Evolutionary conservation across 129 eudicot species (phyloP).

Genomic region (Lactuca sativa): DNA sequence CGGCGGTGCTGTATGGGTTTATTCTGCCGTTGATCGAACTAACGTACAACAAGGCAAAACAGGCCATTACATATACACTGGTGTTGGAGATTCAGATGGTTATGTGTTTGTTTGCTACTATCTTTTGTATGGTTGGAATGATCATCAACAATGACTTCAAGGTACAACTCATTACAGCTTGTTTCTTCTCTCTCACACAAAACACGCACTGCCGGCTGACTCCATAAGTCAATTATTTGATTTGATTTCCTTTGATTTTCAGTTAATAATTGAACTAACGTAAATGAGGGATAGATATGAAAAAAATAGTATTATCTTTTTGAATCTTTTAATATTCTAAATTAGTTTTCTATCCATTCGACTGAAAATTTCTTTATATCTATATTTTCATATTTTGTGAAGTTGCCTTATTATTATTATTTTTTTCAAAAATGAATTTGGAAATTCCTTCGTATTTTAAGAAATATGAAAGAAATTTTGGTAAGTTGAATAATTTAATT

Average conservation of each 20-base stretch:
- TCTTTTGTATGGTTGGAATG: slow-evolving; percentile 52
- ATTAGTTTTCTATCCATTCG: neutral
- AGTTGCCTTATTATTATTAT: too few relatives aligned
- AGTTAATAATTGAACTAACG: too few relatives aligned
- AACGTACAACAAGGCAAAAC: slow-evolving; percentile 41
- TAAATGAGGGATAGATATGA: too few relatives aligned
- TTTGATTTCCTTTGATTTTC: neutral
- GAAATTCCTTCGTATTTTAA: too few relatives aligned
- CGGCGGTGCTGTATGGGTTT: slow-evolving; percentile 49
- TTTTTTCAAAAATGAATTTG: too few relatives aligned
- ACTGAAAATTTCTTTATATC: too few relatives aligned
- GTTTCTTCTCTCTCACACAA: slow-evolving; percentile 1
- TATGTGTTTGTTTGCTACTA: slow-evolving; percentile 51
- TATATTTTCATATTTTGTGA: too few relatives aligned
- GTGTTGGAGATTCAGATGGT: slow-evolving; percentile 63
- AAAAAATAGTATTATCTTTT: too few relatives aligned
- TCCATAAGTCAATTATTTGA: neutral
- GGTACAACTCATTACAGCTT: slow-evolving; percentile 33
- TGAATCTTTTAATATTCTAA: too few relatives aligned
- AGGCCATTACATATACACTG: slow-evolving; percentile 42
- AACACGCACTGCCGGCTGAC: neutral
- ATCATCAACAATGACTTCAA: slow-evolving; percentile 43
- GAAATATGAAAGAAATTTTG: neutral
- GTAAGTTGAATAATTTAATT: neutral
- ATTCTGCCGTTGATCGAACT: slow-evolving; percentile 45